These are phyloP conservation scores for Diaporthe longicolla DNA, from an alignment of 2,329 filamentous ascomycete genomes.

Conservation along the genomic window DNA sequence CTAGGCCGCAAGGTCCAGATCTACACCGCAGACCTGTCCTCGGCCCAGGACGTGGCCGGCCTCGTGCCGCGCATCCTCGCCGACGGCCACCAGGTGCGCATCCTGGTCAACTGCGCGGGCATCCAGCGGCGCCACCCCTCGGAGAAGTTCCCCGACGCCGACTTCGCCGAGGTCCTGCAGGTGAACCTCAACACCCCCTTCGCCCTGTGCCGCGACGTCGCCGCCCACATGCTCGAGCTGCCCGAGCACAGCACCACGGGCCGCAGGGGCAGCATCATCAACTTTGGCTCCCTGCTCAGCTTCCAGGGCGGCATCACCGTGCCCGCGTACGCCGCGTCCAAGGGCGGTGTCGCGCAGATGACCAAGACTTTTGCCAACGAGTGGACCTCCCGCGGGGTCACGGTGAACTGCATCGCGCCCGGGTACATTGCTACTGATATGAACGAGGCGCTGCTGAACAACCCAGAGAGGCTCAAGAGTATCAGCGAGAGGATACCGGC, in stretches of 20 bases:
- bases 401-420: conserved; percentile 89
- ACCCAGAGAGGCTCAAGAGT: conserved; percentile 76
- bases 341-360: conserved; percentile 87
- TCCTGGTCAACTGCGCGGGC: conserved; percentile 89
- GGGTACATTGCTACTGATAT: conserved; percentile 96
- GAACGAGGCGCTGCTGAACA: conserved; percentile 85
- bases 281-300: conserved; percentile 83
- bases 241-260: conserved; percentile 61
- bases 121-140: conserved; percentile 86
- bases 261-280: conserved; percentile 82
- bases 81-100: conserved; percentile 76
- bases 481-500: conserved; percentile 88
- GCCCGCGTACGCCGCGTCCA: conserved; percentile 87
- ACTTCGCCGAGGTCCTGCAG: conserved; percentile 87
- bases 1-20: conserved; percentile 77
- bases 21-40: conserved; percentile 79
- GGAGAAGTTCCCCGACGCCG: conserved; percentile 80
- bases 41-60: conserved; percentile 69
- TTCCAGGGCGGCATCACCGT: conserved; percentile 93
- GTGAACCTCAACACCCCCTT: conserved; percentile 90
- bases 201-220: conserved; percentile 81
- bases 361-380: conserved; percentile 90
- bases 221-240: conserved; percentile 81
- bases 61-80: conserved; percentile 73
- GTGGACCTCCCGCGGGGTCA: conserved; percentile 84